Evolutionary conservation across 345 rosid species (phyloP).

Genomic region (Acer yangbiense): DNA sequence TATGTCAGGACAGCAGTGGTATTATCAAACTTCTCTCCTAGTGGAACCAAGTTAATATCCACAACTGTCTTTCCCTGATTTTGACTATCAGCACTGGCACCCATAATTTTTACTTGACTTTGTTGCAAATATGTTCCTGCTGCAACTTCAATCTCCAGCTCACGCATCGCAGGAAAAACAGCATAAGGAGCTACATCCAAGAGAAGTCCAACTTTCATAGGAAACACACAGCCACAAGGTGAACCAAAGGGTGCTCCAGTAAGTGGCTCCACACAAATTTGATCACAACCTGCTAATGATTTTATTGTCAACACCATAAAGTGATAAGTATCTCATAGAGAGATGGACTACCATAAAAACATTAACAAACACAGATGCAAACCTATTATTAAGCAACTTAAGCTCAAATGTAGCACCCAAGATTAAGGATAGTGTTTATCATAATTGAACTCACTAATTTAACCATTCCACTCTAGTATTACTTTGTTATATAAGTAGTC

Average conservation of each 20-base stretch:
- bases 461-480: neutral
- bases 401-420: neutral
- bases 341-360: constrained; percentile 5
- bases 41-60: constrained; percentile 91
- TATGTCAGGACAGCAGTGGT: constrained; percentile 86
- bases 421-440: constrained; percentile 4
- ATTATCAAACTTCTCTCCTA: constrained; percentile 97
- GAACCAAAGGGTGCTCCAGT: constrained; percentile 89
- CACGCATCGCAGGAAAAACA: constrained; percentile 83
- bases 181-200: constrained; percentile 76
- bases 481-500: neutral
- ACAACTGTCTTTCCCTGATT: constrained; percentile 87
- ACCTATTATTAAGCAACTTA: neutral
- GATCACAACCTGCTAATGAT: constrained; percentile 77
- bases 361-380: neutral
- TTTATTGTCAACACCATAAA: constrained; percentile 26
- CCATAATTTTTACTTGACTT: constrained; percentile 99
- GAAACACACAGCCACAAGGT: constrained; percentile 96
- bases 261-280: constrained; percentile 86
- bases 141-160: constrained; percentile 95
- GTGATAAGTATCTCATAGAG: neutral
- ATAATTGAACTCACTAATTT: neutral
- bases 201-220: constrained; percentile 93
- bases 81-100: constrained; percentile 90
- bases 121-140: constrained; percentile 90